Conservation (phyloP, 805 yeast species). For the Wickerhamiella hasegawae region DNA sequence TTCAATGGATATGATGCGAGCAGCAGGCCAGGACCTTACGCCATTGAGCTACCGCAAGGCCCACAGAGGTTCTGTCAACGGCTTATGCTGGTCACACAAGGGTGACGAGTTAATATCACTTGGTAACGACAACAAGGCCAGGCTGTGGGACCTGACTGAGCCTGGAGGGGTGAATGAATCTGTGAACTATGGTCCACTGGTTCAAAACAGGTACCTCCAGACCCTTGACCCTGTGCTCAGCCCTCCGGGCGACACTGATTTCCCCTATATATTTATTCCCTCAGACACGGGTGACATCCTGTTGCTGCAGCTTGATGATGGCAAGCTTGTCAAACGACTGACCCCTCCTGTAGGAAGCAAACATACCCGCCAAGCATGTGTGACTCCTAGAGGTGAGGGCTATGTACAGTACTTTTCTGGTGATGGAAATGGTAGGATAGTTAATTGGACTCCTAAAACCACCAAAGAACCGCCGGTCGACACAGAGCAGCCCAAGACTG, state of each 20-base stretch:
- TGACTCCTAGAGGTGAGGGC: conserved; percentile 33
- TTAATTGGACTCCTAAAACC: conserved; percentile 35
- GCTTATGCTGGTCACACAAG: conserved; percentile 52
- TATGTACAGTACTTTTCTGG: conserved; percentile 39
- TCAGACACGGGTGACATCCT: conserved; percentile 61
- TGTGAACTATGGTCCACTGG: conserved; percentile 62
- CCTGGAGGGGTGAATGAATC: conserved; percentile 40
- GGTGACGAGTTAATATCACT: conserved; percentile 50
- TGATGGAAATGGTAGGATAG: conserved; percentile 49
- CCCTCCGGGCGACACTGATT: conserved; percentile 34
- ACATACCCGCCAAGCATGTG: conserved; percentile 31
- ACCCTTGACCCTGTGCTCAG: conserved; percentile 39
- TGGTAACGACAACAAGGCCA: conserved; percentile 67
- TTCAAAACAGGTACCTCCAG: conserved; percentile 48
- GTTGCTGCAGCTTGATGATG: conserved; percentile 42
- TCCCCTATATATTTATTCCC: conserved; percentile 49
- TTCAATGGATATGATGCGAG: conserved; percentile 40
- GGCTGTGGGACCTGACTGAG: conserved; percentile 58
- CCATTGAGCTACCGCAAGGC: conserved; percentile 32
- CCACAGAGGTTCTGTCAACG: conserved; percentile 67
- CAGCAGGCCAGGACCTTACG: conserved; percentile 15
- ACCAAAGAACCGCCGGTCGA: neutral
- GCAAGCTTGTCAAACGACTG: conserved; percentile 45
- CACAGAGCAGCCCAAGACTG: neutral
- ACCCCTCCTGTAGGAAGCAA: conserved; percentile 17